Evolutionary conservation across 768 basidiomycete species (phyloP).

Genomic region (Trametes villosa): DNA sequence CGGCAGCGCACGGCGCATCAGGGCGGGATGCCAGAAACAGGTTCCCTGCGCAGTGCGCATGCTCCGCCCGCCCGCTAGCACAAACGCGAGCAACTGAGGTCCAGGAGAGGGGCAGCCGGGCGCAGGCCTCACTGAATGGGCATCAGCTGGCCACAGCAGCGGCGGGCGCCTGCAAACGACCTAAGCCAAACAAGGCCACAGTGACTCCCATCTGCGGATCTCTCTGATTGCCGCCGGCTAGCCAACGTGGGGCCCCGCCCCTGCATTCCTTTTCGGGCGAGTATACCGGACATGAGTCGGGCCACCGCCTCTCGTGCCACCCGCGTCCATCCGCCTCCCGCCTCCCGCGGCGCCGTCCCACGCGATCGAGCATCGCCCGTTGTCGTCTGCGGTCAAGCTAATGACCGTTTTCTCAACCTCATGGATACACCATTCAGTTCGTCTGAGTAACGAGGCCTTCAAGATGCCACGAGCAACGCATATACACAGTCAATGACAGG

Average conservation of each 20-base stretch:
- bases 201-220: not conserved
- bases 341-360: conserved; percentile 1
- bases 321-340: not conserved
- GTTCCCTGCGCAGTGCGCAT: not conserved
- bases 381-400: not conserved
- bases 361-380: not conserved
- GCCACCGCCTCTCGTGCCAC: conserved; percentile 1
- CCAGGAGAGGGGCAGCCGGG: not conserved
- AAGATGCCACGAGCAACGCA: too few species aligned
- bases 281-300: conserved; percentile 7
- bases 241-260: not conserved
- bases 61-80: not conserved
- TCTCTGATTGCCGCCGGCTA: conserved; percentile 7
- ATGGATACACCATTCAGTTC: too few species aligned
- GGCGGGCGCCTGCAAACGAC: not conserved
- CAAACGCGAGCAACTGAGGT: too few species aligned
- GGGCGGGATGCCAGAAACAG: not conserved
- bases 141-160: not conserved
- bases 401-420: too few species aligned
- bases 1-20: not conserved
- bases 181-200: conserved; percentile 11
- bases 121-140: not conserved
- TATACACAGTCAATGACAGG: too few species aligned
- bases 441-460: too few species aligned
- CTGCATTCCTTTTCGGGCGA: not conserved